Conservation (phyloP, 202 grass and related monocot genomes). For the Panicum virgatum region DNA sequence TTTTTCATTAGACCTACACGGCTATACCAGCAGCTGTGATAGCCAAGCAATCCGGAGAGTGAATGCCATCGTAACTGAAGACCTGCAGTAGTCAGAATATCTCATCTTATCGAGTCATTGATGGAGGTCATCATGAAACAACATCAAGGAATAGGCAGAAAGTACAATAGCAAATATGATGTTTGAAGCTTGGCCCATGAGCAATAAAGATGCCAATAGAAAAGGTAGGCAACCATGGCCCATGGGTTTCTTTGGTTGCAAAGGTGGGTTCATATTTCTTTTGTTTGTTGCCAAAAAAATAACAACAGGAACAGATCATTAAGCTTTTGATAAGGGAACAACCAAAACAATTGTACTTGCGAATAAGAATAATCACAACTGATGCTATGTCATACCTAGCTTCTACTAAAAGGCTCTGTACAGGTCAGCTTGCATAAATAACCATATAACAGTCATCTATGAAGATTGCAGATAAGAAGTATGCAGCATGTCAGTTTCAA, state of each 20-base stretch:
- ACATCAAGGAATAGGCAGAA: conserved; percentile 10
- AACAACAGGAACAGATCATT: neutral
- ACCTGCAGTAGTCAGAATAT: conserved; percentile 56
- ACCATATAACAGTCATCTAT: neutral
- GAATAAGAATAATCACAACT: neutral
- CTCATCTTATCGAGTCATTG: conserved; percentile 12
- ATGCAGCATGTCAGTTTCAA: neutral
- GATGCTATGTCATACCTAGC: neutral
- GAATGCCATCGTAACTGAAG: conserved; percentile 97
- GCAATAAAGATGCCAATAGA: neutral
- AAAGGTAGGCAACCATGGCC: neutral
- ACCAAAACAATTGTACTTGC: neutral
- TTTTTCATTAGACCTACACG: conserved; percentile 67
- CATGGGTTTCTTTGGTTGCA: too few species aligned
- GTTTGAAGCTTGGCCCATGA: neutral
- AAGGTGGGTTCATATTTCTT: neutral
- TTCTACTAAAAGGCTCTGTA: neutral
- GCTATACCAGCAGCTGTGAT: conserved; percentile 97
- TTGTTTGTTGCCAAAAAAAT: neutral
- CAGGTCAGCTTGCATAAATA: neutral
- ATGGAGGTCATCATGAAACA: conserved; percentile 10
- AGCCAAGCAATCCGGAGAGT: conserved; percentile 95
- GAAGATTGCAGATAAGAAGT: neutral
- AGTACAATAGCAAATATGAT: conserved; percentile 12
- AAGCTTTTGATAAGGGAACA: neutral